These are phyloP conservation scores for Chytriomyces hyalinus DNA, from an alignment of 192 early-diverging fungal genomes.

Conservation along the genomic window DNA sequence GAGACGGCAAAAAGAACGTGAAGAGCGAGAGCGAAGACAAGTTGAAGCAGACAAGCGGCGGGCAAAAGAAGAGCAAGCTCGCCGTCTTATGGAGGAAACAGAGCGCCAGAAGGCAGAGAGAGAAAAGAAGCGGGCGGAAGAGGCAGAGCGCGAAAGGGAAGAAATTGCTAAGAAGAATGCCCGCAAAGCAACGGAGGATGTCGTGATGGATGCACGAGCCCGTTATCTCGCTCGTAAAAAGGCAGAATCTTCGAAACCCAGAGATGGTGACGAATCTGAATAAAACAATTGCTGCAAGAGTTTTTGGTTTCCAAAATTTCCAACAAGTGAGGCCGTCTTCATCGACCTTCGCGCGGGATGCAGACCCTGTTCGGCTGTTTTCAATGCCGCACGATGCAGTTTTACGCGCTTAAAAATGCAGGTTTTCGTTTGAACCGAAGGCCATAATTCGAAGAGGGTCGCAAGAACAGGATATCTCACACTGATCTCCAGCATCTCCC, in stretches of 20 bases:
- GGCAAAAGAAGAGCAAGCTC: conserved; percentile 50
- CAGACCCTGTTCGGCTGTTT: too few relatives aligned
- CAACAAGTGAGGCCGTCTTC: too few relatives aligned
- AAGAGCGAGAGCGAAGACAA: conserved; percentile 57
- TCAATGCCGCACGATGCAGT: too few relatives aligned
- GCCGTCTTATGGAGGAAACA: conserved; percentile 21
- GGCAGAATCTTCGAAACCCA: background rate
- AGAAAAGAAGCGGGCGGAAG: conserved; percentile 22
- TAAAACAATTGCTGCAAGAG: background rate
- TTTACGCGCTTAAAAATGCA: too few relatives aligned
- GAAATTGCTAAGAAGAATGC: conserved; percentile 34
- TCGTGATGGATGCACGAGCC: conserved; percentile 50
- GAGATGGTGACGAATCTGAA: conserved; percentile 28
- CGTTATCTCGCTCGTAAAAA: conserved; percentile 53
- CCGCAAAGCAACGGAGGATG: conserved; percentile 46
- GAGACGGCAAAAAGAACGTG: conserved; percentile 53
- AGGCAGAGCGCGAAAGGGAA: conserved; percentile 41
- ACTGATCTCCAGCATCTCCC: too few relatives aligned
- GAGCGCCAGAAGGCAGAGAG: conserved; percentile 38
- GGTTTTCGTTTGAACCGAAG: too few relatives aligned
- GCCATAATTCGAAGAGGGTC: too few relatives aligned
- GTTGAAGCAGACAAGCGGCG: conserved; percentile 56
- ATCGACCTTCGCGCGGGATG: too few relatives aligned
- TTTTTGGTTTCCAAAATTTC: background rate
- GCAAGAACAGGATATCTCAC: too few relatives aligned